A percentile compares a stretch with the other conserved stretches of the same genome.
phyloP scores from a whole-genome alignment of 345 rosid species.

The Syzygium jambos region DNA sequence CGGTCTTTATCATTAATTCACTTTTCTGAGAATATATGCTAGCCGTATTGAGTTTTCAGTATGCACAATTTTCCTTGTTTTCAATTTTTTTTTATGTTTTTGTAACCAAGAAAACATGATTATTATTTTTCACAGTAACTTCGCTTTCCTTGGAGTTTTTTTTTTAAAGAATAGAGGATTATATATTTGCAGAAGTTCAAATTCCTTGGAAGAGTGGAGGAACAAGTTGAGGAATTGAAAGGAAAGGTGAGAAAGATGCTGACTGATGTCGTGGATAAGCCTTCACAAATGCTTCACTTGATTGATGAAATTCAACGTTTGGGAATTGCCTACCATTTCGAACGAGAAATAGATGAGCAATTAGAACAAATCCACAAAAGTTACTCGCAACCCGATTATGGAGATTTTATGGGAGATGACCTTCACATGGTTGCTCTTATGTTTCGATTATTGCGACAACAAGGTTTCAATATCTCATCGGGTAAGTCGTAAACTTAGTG shows the following conservation, averaged over 20 bases:
- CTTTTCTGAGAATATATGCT: background rate
- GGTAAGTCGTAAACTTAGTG: background rate
- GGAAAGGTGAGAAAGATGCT: conserved; percentile 6
- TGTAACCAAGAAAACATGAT: background rate
- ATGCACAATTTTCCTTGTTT: background rate
- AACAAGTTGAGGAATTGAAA: conserved; percentile 1
- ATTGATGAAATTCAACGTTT: conserved; percentile 22
- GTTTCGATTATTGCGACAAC: background rate
- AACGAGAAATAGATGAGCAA: conserved; percentile 17
- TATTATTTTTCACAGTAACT: background rate
- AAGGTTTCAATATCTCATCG: background rate
- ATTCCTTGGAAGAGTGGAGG: background rate
- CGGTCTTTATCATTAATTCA: background rate
- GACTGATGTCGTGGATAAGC: background rate
- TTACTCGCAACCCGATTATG: background rate
- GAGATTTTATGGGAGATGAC: background rate
- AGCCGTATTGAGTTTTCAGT: background rate
- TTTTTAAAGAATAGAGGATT: background rate
- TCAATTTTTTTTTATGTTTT: background rate
- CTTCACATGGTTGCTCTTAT: background rate
- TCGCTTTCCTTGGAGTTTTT: background rate
- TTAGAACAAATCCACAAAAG: background rate
- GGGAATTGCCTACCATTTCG: conserved; percentile 39
- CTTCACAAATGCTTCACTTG: conserved; percentile 3
- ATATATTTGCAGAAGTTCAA: background rate